These are phyloP conservation scores for Lactuca saligna DNA, from an alignment of 129 eudicot genomes.

Conservation along the genomic window DNA sequence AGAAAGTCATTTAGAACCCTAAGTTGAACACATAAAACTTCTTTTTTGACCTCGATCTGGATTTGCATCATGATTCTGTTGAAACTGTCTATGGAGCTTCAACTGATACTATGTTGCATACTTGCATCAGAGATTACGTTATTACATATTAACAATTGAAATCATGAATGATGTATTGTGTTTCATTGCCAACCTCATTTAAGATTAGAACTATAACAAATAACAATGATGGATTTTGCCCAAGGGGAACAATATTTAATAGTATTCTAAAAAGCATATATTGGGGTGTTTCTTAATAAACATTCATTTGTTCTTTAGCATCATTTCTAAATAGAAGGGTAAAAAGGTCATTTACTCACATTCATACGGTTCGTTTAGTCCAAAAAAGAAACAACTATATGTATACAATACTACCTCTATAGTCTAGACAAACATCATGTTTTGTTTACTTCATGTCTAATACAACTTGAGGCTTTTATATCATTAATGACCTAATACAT, in stretches of 20 bases:
- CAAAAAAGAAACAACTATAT: too few relatives aligned
- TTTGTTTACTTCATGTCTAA: not conserved
- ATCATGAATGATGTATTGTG: not conserved
- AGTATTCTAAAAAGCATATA: not conserved
- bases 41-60: slow-evolving; percentile 2
- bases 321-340: too few relatives aligned
- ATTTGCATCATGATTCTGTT: slow-evolving; percentile 6
- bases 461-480: slow-evolving; percentile 6
- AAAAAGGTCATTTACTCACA: too few relatives aligned
- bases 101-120: slow-evolving; percentile 1
- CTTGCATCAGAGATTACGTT: not conserved
- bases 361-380: too few relatives aligned
- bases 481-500: slow-evolving; percentile 3
- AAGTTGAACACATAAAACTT: not conserved
- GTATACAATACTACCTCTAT: not conserved
- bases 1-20: slow-evolving; percentile 17
- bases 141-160: slow-evolving; percentile 12
- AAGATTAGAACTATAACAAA: not conserved
- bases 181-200: not conserved
- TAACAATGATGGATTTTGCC: slow-evolving; percentile 1
- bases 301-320: too few relatives aligned
- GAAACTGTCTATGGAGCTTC: slow-evolving; percentile 9
- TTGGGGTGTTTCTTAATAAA: too few relatives aligned
- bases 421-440: not conserved
- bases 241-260: slow-evolving; percentile 2